phyloP scores from a whole-genome alignment of 225 moss, liverwort and hornwort genomes.

The Straminergon stramineum region DNA sequence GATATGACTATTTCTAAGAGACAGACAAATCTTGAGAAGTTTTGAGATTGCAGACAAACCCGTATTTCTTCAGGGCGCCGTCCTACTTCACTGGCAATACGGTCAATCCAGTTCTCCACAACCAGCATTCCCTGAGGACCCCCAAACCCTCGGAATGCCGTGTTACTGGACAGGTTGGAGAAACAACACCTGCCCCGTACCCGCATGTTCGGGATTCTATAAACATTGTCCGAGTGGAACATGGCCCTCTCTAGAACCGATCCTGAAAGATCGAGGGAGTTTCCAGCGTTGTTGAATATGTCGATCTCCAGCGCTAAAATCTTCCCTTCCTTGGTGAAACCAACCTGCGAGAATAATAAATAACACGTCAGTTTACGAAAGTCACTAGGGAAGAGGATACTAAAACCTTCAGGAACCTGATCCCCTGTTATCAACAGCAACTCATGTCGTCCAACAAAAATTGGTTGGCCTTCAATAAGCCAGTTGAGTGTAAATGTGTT shows the following conservation, averaged over 20 bases:
- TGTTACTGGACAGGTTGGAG: constrained; percentile 79
- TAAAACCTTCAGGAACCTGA: neutral
- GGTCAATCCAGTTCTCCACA: constrained; percentile 91
- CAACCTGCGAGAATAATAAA: constrained; percentile 43
- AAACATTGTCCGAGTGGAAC: constrained; percentile 95
- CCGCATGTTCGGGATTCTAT: constrained; percentile 60
- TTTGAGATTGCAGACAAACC: constrained; percentile 17
- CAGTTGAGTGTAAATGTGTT: neutral
- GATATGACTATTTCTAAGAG: neutral
- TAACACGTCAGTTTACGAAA: neutral
- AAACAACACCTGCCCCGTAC: constrained; percentile 68
- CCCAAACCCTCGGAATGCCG: constrained; percentile 94
- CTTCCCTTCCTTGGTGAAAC: constrained; percentile 81
- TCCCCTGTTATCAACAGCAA: neutral
- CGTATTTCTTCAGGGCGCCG: constrained; percentile 74
- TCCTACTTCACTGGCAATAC: constrained; percentile 56
- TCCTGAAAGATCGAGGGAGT: constrained; percentile 74
- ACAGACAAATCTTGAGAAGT: neutral
- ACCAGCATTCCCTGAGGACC: constrained; percentile 97
- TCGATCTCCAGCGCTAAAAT: constrained; percentile 65
- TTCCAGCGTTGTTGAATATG: constrained; percentile 78
- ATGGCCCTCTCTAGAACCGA: constrained; percentile 90
- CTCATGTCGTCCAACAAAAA: neutral
- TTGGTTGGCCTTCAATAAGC: neutral
- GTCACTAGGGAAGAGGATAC: neutral